Conservation (phyloP, 768 basidiomycete genomes). For the Polyporus arcularius region DNA sequence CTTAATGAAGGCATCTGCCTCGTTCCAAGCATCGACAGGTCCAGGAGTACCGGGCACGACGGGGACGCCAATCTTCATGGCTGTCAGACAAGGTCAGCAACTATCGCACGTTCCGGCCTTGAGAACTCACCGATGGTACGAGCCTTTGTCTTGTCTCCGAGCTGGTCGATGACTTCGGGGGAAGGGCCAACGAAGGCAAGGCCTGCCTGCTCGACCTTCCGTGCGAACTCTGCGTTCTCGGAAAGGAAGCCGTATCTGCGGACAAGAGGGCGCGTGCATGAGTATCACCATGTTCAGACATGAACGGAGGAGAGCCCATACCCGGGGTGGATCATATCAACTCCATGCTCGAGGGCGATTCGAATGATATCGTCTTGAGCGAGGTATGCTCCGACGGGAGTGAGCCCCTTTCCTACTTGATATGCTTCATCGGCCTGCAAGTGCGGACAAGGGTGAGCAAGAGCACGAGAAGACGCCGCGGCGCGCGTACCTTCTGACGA, state of each 20-base stretch:
- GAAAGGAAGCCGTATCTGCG: constrained; percentile 94
- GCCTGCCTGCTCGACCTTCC: constrained; percentile 96
- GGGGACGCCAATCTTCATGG: constrained; percentile 89
- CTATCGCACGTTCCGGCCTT: constrained; percentile 1
- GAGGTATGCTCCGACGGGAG: constrained; percentile 96
- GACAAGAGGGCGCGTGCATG: constrained; percentile 1
- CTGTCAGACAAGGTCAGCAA: constrained; percentile 37
- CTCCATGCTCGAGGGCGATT: constrained; percentile 95
- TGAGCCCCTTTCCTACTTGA: constrained; percentile 94
- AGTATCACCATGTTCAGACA: constrained; percentile 6
- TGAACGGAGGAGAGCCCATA: constrained; percentile 30
- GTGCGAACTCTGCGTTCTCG: constrained; percentile 96
- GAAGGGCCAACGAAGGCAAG: constrained; percentile 95
- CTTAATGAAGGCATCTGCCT: constrained; percentile 87
- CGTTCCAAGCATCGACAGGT: constrained; percentile 75
- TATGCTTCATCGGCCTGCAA: constrained; percentile 95
- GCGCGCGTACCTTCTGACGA: constrained; percentile 81
- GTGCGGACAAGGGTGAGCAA: neutral
- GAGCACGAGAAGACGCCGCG: constrained; percentile 9
- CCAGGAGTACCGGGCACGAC: constrained; percentile 99
- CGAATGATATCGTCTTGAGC: constrained; percentile 97
- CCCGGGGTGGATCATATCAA: constrained; percentile 99
- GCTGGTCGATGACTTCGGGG: constrained; percentile 94
- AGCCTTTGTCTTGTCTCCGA: constrained; percentile 99
- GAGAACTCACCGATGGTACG: constrained; percentile 70